Base-by-base conservation (phyloP, 2,329 filamentous ascomycete genomes). In the Phialemoniopsis sp. region DNA sequence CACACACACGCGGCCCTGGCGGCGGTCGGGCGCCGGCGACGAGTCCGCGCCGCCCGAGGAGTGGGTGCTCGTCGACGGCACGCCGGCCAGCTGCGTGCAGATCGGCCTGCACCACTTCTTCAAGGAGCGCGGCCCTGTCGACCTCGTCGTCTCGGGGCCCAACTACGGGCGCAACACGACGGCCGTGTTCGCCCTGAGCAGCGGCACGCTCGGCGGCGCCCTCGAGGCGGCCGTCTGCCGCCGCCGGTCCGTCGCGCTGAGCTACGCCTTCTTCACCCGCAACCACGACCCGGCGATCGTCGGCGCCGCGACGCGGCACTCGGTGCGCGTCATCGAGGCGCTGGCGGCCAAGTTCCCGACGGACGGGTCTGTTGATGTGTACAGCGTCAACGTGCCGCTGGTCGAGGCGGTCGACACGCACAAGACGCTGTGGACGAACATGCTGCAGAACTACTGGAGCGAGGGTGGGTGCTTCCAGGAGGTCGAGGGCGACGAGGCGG, bases 371-470 rank as follows among this genome's bases (percentile, higher is more conserved):
- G 82, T 87, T 5, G 88, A 95, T 56, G 66, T 97, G n/a, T 97
- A 95, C 62, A 86, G 78, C 35, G 82, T 97, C 50, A 97, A 97
- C 56, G 85, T 97, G 8, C 91, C 93, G 15, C 69, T 97, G 10
- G 74, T 93, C 13, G 82, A 87, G 43, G 84, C 81, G 7, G 79
- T 96, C 1, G 83, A 83, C 49, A 58, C 67, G 14, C 73, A 76
- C 39, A 89, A 87, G 64, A 80, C 90, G 4, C 54, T 93, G n/a
- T 95, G 82, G 67, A 91, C 93, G 3, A 69, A 80, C 45, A 85
- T 96, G 75, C 66, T 97, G 54, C 88, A 95, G 64, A 98, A 97
- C 60, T 82, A 85, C 56, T 98, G 93, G 93, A 72, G 70, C 15
- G 73, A 76, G n/a, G 87, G 86, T 4, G 87, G 86, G 41, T 95